Base-by-base conservation (phyloP, 2,329 filamentous ascomycete genomes). In the Aspergillus pseudoviridinutans region DNA sequence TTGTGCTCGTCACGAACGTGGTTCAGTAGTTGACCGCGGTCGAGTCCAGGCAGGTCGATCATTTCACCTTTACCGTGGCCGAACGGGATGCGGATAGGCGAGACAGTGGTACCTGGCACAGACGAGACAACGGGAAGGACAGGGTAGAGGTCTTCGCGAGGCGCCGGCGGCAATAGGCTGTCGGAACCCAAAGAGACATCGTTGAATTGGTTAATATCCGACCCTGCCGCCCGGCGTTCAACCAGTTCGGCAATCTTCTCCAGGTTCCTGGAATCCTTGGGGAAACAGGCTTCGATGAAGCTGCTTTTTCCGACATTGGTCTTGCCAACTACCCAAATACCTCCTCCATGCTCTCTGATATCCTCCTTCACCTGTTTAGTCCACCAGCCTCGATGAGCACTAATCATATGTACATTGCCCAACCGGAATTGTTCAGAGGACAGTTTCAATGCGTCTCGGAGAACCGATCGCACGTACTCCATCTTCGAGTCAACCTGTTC, bases 281-380 rank as follows among this genome's bases (percentile, higher is more conserved):
- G 93, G 67, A 92, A 96, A 7, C 97, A 86, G 4, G 87, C 84
- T 65, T 94, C 87, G 59, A 97, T 96, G 2, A 99, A 82, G 68
- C 89, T 88, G 66, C 93, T 97, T 76, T 99, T 99, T 25, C 94
- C 95, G 2, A 97, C 95, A 69, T 99, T 99, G 61, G 92, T 91
- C 74, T 96, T 97, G n/a, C 94, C 94, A 2, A 99, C 89, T 80
- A 99, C 87, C 93, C 94, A 99, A 17, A 90, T 88, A 17, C 87
- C 94, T 4, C 93, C 93, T 3, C 91, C 92, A 51, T 90, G 84
- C 47, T 86, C 78, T 82, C 87, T 92, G 50, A 99, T 92, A 50
- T 92, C 88, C 64, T 96, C 87, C 72, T 91, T 96, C 55, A 99
- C 78, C 51, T 89, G 80, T 63, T 84, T 89, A 0, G 92, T 96